Conservation (phyloP, 768 basidiomycete species). For the Mycena venus region DNA sequence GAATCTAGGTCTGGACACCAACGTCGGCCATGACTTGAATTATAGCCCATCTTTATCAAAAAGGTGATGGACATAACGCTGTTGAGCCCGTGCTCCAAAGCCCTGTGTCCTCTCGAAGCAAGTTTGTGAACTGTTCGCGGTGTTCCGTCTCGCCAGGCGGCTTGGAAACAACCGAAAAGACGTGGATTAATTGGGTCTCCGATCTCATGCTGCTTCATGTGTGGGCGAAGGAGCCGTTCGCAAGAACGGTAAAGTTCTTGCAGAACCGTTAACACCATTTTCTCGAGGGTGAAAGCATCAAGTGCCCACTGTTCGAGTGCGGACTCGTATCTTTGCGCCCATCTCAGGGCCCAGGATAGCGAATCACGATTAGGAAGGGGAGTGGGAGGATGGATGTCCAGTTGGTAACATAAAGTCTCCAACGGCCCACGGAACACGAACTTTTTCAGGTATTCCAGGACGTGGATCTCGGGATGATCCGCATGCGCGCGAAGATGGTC, state of each 20-base stretch:
- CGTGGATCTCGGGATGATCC: neutral
- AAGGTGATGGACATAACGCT: neutral
- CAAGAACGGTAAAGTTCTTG: neutral
- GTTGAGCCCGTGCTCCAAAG: neutral
- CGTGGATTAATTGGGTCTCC: neutral
- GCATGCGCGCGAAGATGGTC: neutral
- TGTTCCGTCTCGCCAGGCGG: neutral
- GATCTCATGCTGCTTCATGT: neutral
- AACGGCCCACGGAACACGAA: too few relatives aligned
- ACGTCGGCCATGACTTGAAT: too few relatives aligned
- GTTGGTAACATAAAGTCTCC: too few relatives aligned
- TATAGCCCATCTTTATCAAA: too few relatives aligned
- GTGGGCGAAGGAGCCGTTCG: neutral
- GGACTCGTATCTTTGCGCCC: neutral
- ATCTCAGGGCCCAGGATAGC: neutral
- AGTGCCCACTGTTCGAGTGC: neutral
- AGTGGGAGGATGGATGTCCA: too few relatives aligned
- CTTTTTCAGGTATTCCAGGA: neutral
- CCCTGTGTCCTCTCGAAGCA: neutral
- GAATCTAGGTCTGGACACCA: too few relatives aligned
- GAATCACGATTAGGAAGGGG: too few relatives aligned
- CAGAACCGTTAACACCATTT: slow-evolving; percentile 4
- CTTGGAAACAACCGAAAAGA: neutral
- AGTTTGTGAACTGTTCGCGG: neutral
- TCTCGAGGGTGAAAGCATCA: slow-evolving; percentile 7